A percentile compares a stretch with the other conserved stretches of the same genome.
Conservation (phyloP, 23 red algal species). For the Gracilariopsis chorda region DNA sequence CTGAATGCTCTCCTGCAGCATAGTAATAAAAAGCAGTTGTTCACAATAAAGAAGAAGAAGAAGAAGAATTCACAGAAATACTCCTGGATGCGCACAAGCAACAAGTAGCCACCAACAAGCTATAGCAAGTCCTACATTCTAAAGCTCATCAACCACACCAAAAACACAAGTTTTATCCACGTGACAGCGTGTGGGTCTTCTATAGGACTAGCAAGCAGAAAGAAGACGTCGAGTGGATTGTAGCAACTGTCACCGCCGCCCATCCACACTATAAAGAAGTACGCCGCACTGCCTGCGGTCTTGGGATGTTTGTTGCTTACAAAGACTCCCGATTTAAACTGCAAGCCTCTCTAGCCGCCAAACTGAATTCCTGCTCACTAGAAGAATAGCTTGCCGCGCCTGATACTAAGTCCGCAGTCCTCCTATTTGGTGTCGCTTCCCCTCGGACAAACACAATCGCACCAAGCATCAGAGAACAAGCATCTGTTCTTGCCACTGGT, state of each 20-base stretch:
- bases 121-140: not conserved
- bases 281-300: not conserved
- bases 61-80: not conserved
- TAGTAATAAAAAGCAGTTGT: not conserved
- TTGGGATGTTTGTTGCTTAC: not conserved
- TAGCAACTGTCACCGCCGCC: not conserved
- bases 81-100: not conserved
- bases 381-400: constrained; percentile 28
- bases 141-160: not conserved
- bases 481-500: not conserved
- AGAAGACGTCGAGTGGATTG: not conserved
- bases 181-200: not conserved
- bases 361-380: constrained; percentile 35
- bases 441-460: too few species aligned
- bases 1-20: not conserved
- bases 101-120: not conserved
- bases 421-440: too few species aligned
- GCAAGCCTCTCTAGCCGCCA: not conserved
- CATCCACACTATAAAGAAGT: not conserved
- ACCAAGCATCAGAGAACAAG: not conserved
- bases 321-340: constrained; percentile 24
- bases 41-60: not conserved
- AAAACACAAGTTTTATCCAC: not conserved
- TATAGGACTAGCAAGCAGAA: not conserved
- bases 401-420: too few species aligned